Evolutionary conservation across 2,329 filamentous ascomycete species (phyloP), one percentile per base, ranked within the genome.

Genomic region (Pleoardoris graminearum): DNA sequence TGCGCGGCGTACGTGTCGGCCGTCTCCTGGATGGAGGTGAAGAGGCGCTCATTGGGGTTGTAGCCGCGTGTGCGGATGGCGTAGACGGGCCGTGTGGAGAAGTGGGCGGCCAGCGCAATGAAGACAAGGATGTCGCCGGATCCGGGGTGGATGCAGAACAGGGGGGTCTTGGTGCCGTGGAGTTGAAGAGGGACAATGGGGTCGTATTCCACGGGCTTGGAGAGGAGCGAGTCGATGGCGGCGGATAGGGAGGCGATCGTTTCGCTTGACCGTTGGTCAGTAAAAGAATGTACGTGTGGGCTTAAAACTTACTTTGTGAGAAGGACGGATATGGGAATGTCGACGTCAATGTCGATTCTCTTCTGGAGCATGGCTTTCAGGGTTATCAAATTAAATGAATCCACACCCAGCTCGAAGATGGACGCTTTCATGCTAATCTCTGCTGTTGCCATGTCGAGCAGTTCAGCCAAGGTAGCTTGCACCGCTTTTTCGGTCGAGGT

Each of bases 41-140:
- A 80, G 35, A 53, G 60, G 0, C 46, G 4, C 36, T 80, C 72
- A 14, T 67, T 70, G 1, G 58, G 30, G 38, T 79, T 69, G 46
- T 81, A 77, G 0, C 78, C 78, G 3, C 69, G 66, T 0, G 79
- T 74, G 1, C 78, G 73, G 2, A 81, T 58, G 0, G 77, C 79
- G 58, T 79, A 78, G 17, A 84, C 54, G 0, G 79, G 76, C 7
- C 81, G 67, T 61, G 70, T 70, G 22, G 58, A 50, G 22, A 82
- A 39, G 48, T 78, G 66, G 32, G 70, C 54, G 10, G 73, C 67
- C 1, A 77, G 59, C 16, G 62, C 62, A 11, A 77, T 50, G 56
- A 75, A 77, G 43, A 74, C 69, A 0, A 77, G 63, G 16, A 76
- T 62, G 42, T 76, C 72, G 21, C 74, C 74, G 5, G 68, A 66